These are phyloP conservation scores for Solanum sejunctum DNA, from an alignment of 257 asterid species.

Conservation along the genomic window DNA sequence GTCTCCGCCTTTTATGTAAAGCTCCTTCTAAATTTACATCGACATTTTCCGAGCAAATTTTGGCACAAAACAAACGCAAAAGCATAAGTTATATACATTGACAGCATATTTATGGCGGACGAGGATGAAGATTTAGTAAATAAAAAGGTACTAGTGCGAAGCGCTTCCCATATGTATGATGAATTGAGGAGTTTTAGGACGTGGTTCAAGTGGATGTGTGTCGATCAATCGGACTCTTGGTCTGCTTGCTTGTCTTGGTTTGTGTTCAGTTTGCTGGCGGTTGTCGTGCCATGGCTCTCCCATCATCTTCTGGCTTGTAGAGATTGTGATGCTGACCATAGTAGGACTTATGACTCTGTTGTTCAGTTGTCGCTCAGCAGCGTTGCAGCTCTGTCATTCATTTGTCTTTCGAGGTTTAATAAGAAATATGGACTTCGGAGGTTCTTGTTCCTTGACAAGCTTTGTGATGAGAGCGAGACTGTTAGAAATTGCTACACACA, in stretches of 20 bases:
- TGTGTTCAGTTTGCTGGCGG: constrained; percentile 38
- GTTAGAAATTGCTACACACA: constrained; percentile 64
- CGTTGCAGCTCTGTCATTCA: constrained; percentile 55
- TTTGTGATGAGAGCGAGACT: constrained; percentile 77
- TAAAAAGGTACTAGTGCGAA: constrained; percentile 6
- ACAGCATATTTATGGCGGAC: constrained; percentile 5
- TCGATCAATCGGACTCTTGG: constrained; percentile 63
- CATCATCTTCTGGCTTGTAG: constrained; percentile 61
- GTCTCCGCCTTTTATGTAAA: not conserved
- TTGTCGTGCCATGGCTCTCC: constrained; percentile 63
- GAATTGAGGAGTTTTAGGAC: constrained; percentile 66
- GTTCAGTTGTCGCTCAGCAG: constrained; percentile 84
- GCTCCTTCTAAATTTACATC: not conserved
- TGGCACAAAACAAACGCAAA: not conserved
- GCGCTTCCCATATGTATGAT: constrained; percentile 54
- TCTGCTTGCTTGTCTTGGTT: constrained; percentile 61
- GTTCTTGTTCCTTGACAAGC: constrained; percentile 74
- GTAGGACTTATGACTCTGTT: constrained; percentile 56
- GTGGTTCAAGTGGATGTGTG: constrained; percentile 87
- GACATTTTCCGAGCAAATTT: not conserved
- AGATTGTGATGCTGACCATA: constrained; percentile 57
- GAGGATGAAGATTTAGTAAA: not conserved
- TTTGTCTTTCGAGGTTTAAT: constrained; percentile 54
- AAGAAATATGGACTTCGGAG: constrained; percentile 59
- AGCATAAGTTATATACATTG: not conserved